Conservation (phyloP, 2,329 filamentous ascomycete genomes). For the Remersonia thermophila region DNA sequence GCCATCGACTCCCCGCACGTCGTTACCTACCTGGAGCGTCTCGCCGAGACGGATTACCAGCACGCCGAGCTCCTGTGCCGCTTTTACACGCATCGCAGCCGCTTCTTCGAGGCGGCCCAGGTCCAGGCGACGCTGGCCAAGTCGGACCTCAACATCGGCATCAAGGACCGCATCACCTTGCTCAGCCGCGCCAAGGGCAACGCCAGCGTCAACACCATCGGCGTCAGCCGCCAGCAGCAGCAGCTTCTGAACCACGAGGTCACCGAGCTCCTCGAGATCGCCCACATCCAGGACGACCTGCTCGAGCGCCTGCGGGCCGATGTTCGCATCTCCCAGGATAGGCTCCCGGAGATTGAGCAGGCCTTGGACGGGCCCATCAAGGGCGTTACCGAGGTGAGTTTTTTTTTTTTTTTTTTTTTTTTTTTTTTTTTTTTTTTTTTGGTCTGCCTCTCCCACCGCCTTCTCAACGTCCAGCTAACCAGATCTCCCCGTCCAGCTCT, state of each 20-base stretch:
- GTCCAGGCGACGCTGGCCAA: slow-evolving; percentile 77
- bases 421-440: slow-evolving; percentile 7
- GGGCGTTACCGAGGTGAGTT: slow-evolving; percentile 60
- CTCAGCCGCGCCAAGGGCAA: slow-evolving; percentile 87
- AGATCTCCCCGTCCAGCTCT: slow-evolving; percentile 47
- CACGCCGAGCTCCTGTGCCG: slow-evolving; percentile 87
- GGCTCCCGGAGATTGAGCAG: slow-evolving; percentile 50
- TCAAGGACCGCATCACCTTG: slow-evolving; percentile 79
- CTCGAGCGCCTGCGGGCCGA: slow-evolving; percentile 68
- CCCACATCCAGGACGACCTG: slow-evolving; percentile 88
- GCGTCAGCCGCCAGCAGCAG: slow-evolving; percentile 66
- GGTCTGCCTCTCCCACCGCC: too few relatives aligned
- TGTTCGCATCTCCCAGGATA: slow-evolving; percentile 50
- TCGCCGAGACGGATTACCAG: slow-evolving; percentile 56
- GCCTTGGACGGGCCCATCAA: slow-evolving; percentile 69
- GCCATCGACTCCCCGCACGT: slow-evolving; percentile 77
- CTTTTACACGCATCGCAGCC: slow-evolving; percentile 75
- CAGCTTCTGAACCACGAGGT: slow-evolving; percentile 79
- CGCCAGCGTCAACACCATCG: slow-evolving; percentile 68
- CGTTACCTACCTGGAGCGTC: slow-evolving; percentile 69
- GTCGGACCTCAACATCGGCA: slow-evolving; percentile 65
- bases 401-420: neutral
- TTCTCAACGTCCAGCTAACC: too few relatives aligned
- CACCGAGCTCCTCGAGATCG: slow-evolving; percentile 76
- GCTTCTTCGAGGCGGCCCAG: slow-evolving; percentile 75